These are phyloP conservation scores for Acanthamoeba royreba DNA, from an alignment of 208 protist genomes.

Conservation along the genomic window DNA sequence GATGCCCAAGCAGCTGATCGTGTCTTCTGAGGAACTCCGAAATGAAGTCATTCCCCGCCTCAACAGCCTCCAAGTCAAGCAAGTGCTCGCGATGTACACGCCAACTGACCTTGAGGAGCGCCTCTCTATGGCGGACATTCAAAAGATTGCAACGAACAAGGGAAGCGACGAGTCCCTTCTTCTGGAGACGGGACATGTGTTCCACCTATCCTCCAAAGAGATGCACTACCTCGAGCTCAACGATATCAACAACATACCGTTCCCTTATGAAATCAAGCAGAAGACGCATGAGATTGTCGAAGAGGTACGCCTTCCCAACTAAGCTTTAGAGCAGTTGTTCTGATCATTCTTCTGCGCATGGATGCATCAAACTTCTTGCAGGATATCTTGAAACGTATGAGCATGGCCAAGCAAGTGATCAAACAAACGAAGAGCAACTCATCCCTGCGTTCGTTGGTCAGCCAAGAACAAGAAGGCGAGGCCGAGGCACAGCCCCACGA, in stretches of 20 bases:
- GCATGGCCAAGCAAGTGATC: neutral
- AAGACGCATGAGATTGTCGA: constrained; percentile 4
- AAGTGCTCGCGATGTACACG: constrained; percentile 45
- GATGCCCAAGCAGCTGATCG: constrained; percentile 30
- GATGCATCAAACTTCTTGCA: neutral
- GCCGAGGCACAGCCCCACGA: neutral
- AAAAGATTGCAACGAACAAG: constrained; percentile 24
- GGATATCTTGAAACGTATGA: constrained; percentile 10
- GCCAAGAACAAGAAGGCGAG: neutral
- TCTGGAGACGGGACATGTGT: neutral
- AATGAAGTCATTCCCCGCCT: constrained; percentile 26
- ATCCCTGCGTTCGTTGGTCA: neutral
- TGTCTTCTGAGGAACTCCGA: constrained; percentile 16
- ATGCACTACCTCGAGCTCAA: constrained; percentile 47
- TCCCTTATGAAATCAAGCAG: constrained; percentile 35
- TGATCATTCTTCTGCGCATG: neutral
- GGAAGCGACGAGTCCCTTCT: neutral
- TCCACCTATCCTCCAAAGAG: neutral
- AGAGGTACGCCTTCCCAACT: neutral
- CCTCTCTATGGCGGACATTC: neutral
- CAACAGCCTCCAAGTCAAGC: constrained; percentile 43
- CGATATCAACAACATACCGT: constrained; percentile 17
- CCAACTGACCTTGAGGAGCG: constrained; percentile 36
- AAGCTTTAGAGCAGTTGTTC: neutral
- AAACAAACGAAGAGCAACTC: neutral